Conservation (phyloP, 1,284 basidiomycete genomes). For the Pterulicium gracile region DNA sequence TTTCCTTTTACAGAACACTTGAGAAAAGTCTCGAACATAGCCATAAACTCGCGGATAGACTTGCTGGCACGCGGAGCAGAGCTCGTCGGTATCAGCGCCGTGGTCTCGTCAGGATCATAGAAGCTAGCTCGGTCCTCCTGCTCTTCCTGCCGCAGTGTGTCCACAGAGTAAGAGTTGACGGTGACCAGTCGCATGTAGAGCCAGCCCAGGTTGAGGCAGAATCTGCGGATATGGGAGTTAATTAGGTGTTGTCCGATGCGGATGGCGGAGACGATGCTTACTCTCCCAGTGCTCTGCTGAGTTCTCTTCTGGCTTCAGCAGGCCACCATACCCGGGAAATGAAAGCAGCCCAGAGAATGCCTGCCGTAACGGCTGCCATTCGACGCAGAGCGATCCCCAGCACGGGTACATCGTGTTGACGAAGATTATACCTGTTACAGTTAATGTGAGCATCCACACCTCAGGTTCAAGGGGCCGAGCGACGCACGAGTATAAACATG, state of each 20-base stretch:
- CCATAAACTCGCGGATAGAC: conserved; percentile 80
- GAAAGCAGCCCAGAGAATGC: conserved; percentile 83
- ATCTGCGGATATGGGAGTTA: conserved; percentile 31
- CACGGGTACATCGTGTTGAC: conserved; percentile 61
- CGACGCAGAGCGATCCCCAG: conserved; percentile 69
- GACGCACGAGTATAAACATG: conserved; percentile 75
- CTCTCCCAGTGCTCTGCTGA: conserved; percentile 82
- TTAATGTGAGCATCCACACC: conserved; percentile 7
- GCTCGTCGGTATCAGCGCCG: conserved; percentile 26
- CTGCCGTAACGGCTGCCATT: conserved; percentile 73
- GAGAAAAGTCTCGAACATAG: conserved; percentile 48
- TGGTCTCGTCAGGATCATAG: conserved; percentile 16
- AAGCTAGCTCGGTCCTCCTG: no score
- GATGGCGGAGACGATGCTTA: conserved; percentile 24
- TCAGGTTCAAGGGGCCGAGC: background rate
- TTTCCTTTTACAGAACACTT: background rate
- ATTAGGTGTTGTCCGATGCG: conserved; percentile 1
- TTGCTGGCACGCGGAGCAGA: conserved; percentile 34
- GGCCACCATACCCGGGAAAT: conserved; percentile 94
- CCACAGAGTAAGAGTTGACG: conserved; percentile 59
- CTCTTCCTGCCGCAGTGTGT: conserved; percentile 16
- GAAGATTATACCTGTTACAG: conserved; percentile 65
- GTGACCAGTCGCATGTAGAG: conserved; percentile 73
- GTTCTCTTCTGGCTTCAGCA: conserved; percentile 80
- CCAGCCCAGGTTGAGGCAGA: conserved; percentile 77